These are phyloP conservation scores for Russula abietina DNA, from an alignment of 768 basidiomycete genomes.

Conservation along the genomic window DNA sequence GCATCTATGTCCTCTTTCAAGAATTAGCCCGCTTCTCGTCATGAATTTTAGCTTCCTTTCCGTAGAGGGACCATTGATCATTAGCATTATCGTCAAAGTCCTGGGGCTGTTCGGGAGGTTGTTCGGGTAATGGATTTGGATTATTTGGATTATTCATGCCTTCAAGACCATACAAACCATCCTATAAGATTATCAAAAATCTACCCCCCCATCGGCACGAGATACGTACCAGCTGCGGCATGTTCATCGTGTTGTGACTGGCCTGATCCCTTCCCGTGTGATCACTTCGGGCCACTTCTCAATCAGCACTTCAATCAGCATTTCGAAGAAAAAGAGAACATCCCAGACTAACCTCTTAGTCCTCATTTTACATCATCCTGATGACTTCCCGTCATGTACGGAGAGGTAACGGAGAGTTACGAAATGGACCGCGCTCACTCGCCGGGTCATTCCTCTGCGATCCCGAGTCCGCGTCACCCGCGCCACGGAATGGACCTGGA, in stretches of 20 bases:
- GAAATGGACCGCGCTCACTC: not conserved
- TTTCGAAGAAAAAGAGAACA: not conserved
- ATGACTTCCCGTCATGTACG: not conserved
- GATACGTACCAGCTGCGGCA: not conserved
- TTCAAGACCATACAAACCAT: not conserved
- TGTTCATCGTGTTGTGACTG: not conserved
- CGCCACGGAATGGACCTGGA: too few species aligned
- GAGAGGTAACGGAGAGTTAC: not conserved
- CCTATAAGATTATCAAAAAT: not conserved
- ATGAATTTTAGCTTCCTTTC: not conserved
- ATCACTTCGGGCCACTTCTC: not conserved
- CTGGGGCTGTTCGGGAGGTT: not conserved
- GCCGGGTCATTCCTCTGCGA: too few species aligned
- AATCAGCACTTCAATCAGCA: too few species aligned
- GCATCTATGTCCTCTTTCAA: constrained; percentile 6
- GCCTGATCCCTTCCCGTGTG: not conserved
- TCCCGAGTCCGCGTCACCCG: too few species aligned
- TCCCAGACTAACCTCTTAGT: not conserved
- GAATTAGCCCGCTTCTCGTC: too few species aligned
- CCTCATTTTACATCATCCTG: not conserved
- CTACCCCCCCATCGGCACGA: not conserved
- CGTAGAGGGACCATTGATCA: constrained; percentile 3
- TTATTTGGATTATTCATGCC: not conserved
- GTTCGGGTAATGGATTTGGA: not conserved
- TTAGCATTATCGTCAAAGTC: constrained; percentile 11